These are phyloP conservation scores for Apiospora koreana DNA, from an alignment of 2,329 filamentous ascomycete genomes.

Conservation along the genomic window DNA sequence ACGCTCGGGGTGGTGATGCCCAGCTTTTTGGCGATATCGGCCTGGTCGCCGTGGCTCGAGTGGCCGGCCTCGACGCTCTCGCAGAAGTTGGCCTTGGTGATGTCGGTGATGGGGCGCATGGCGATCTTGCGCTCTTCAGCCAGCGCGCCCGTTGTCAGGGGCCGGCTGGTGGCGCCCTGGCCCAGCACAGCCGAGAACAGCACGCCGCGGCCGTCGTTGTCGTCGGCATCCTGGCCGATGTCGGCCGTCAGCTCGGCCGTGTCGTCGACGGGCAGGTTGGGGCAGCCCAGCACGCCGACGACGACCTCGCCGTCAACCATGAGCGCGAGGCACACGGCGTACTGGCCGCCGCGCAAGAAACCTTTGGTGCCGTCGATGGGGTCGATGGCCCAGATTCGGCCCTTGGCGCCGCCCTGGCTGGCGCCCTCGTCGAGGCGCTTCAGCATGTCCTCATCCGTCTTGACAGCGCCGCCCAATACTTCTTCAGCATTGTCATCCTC, in stretches of 20 bases:
- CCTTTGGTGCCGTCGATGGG: constrained; percentile 98
- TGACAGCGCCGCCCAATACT: constrained; percentile 69
- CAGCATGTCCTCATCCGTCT: constrained; percentile 66
- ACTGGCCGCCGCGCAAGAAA: constrained; percentile 93
- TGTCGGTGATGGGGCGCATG: constrained; percentile 76
- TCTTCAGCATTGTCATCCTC: constrained; percentile 65
- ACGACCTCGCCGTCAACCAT: constrained; percentile 93
- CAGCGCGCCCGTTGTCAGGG: constrained; percentile 62
- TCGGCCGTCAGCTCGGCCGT: constrained; percentile 67
- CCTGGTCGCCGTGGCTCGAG: constrained; percentile 86
- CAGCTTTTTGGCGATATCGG: constrained; percentile 77
- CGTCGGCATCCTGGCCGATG: constrained; percentile 73
- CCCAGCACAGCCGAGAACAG: constrained; percentile 83
- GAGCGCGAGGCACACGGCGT: constrained; percentile 89
- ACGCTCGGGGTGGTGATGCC: constrained; percentile 90
- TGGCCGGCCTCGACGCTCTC: constrained; percentile 95
- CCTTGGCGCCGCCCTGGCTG: constrained; percentile 69
- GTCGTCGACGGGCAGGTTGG: constrained; percentile 91
- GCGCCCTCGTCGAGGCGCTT: constrained; percentile 67
- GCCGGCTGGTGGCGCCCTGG: constrained; percentile 77
- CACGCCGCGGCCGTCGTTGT: constrained; percentile 77
- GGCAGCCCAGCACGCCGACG: constrained; percentile 92
- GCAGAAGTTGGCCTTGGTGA: constrained; percentile 86
- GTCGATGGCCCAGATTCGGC: constrained; percentile 93
- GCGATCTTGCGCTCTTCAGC: constrained; percentile 62